Evolutionary conservation across 108 stramenopile genomes (phyloP).

Genomic region (Stephanodiscus minutulus): DNA sequence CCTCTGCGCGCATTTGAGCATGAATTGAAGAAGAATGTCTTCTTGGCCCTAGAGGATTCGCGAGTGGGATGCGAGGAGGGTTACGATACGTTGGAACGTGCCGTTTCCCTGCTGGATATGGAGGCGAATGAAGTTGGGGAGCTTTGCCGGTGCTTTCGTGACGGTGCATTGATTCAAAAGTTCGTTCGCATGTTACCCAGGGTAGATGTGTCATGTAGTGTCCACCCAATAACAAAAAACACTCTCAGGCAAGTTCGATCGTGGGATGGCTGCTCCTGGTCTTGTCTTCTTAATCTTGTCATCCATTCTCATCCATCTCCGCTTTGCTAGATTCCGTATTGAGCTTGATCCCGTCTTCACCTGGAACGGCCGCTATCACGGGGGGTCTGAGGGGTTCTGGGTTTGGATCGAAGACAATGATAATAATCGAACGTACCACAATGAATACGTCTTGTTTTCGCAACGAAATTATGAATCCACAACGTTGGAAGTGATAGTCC

Average conservation of each 20-base stretch:
- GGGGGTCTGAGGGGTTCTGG: constrained; percentile 89
- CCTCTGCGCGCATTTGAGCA: constrained; percentile 92
- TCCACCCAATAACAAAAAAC: constrained; percentile 92
- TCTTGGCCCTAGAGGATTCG: constrained; percentile 77
- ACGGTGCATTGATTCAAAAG: constrained; percentile 69
- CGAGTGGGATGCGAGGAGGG: constrained; percentile 36
- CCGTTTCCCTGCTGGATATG: constrained; percentile 89
- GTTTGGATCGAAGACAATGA: constrained; percentile 96
- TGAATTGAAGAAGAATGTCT: constrained; percentile 68
- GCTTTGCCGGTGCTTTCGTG: constrained; percentile 65
- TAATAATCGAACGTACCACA: constrained; percentile 84
- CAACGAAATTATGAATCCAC: constrained; percentile 65
- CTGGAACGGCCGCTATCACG: constrained; percentile 87
- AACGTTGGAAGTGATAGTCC: constrained; percentile 87
- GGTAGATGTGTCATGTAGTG: constrained; percentile 72
- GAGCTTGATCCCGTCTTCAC: constrained; percentile 78
- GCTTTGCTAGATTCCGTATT: constrained; percentile 60
- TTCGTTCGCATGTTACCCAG: constrained; percentile 81
- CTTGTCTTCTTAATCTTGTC: background rate
- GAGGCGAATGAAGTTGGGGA: constrained; percentile 91
- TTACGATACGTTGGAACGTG: constrained; percentile 61
- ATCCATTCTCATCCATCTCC: constrained; percentile 25
- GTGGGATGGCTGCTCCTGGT: background rate
- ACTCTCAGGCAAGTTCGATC: constrained; percentile 54
- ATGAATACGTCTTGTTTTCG: constrained; percentile 78